These are phyloP conservation scores for Candida sp. DNA, from an alignment of 1,139 yeast genomes.

Conservation along the genomic window DNA sequence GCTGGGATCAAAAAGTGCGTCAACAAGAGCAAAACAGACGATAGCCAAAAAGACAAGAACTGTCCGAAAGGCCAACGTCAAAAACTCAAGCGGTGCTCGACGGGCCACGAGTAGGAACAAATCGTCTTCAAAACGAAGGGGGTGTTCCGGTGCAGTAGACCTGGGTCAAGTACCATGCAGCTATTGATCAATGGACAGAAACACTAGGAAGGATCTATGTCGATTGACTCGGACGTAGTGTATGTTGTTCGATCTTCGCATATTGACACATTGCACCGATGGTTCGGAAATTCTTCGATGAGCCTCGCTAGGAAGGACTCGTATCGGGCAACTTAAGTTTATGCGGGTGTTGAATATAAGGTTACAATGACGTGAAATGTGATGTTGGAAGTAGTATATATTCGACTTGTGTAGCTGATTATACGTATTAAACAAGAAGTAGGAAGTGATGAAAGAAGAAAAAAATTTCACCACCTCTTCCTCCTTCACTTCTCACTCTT, in stretches of 20 bases:
- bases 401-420: background rate
- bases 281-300: conserved; percentile 25
- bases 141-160: too few relatives aligned
- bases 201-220: background rate
- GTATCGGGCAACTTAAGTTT: conserved; percentile 51
- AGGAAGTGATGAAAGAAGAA: background rate
- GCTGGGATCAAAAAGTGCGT: background rate
- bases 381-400: background rate
- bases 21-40: background rate
- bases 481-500: background rate
- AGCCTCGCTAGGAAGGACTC: conserved; percentile 18
- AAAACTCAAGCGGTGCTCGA: too few relatives aligned
- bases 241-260: conserved; percentile 37
- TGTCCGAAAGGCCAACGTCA: background rate
- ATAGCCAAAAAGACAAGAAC: conserved; percentile 4
- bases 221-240: background rate
- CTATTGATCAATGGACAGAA: background rate
- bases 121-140: conserved; percentile 4
- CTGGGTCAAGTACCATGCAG: too few relatives aligned
- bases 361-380: too few relatives aligned
- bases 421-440: background rate
- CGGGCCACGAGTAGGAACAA: background rate
- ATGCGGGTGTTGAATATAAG: conserved; percentile 26
- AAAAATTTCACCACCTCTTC: background rate
- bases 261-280: conserved; percentile 58